Conservation (phyloP, 768 basidiomycete genomes). For the Clathrus columnatus region DNA sequence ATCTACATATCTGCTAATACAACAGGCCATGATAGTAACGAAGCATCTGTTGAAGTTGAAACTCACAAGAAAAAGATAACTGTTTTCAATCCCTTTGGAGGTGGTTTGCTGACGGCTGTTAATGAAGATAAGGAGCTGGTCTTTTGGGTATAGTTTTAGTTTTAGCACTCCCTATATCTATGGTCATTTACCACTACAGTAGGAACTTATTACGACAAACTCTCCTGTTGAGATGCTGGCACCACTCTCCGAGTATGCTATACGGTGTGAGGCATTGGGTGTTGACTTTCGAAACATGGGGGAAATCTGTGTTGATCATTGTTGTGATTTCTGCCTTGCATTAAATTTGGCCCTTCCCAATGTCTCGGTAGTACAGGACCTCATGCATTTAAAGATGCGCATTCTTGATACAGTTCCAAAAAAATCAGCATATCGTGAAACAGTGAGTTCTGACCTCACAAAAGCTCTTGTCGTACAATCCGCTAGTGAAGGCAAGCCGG, state of each 20-base stretch:
- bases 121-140: conserved; percentile 5
- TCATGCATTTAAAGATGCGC: not conserved
- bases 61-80: not conserved
- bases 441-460: conserved; percentile 95
- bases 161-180: not conserved
- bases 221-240: not conserved
- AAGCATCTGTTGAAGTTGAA: not conserved
- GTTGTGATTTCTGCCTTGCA: not conserved
- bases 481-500: not conserved
- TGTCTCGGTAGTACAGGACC: not conserved
- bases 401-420: conserved; percentile 6
- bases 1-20: not conserved
- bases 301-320: not conserved
- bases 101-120: not conserved
- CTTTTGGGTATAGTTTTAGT: not conserved
- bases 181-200: too few relatives aligned
- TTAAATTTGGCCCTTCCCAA: not conserved
- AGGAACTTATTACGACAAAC: not conserved
- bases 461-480: conserved; percentile 29
- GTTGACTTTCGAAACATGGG: not conserved
- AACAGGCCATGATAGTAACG: too few relatives aligned
- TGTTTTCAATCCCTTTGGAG: not conserved
- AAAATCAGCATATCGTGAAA: conserved; percentile 71
- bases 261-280: not conserved
- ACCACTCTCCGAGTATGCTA: not conserved